These are phyloP conservation scores for Chaetomiaceae sp. DNA, from an alignment of 2,329 filamentous ascomycete species.

Conservation along the genomic window DNA sequence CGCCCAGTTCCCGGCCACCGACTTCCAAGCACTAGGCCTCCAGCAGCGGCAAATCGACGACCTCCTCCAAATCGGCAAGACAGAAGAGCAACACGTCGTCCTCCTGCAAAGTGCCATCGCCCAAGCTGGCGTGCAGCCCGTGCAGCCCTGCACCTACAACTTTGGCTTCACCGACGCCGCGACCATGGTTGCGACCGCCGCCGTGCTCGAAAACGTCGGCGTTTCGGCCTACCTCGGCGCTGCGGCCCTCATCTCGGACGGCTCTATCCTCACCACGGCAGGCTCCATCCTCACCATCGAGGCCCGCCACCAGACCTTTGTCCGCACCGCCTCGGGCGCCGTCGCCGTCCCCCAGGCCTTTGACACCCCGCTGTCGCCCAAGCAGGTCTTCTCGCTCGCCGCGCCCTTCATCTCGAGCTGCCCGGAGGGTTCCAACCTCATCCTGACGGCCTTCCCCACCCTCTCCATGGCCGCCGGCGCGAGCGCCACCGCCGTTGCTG, in stretches of 20 bases:
- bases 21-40: slow-evolving; percentile 62
- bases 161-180: slow-evolving; percentile 64
- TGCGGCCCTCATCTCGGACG: slow-evolving; percentile 58
- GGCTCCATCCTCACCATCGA: slow-evolving; percentile 70
- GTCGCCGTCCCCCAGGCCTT: slow-evolving; percentile 64
- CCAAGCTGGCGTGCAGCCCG: slow-evolving; percentile 59
- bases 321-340: slow-evolving; percentile 56
- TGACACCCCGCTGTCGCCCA: slow-evolving; percentile 63
- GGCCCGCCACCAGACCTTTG: slow-evolving; percentile 68
- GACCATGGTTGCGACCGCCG: slow-evolving; percentile 65
- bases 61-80: slow-evolving; percentile 57
- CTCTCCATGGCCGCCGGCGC: slow-evolving; percentile 48
- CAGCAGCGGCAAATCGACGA: slow-evolving; percentile 51
- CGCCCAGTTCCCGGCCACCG: slow-evolving; percentile 57
- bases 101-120: slow-evolving; percentile 58
- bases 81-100: slow-evolving; percentile 60
- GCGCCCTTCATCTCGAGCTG: slow-evolving; percentile 68
- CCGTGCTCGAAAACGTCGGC: slow-evolving; percentile 67
- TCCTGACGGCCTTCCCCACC: slow-evolving; percentile 59
- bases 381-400: slow-evolving; percentile 68
- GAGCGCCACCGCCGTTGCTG: slow-evolving; percentile 36
- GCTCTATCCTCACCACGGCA: slow-evolving; percentile 59
- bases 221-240: slow-evolving; percentile 71
- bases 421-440: slow-evolving; percentile 60
- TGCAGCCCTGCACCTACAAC: slow-evolving; percentile 67